Base-by-base conservation (phyloP, 805 yeast genomes). In the Kodamaea restingae region DNA sequence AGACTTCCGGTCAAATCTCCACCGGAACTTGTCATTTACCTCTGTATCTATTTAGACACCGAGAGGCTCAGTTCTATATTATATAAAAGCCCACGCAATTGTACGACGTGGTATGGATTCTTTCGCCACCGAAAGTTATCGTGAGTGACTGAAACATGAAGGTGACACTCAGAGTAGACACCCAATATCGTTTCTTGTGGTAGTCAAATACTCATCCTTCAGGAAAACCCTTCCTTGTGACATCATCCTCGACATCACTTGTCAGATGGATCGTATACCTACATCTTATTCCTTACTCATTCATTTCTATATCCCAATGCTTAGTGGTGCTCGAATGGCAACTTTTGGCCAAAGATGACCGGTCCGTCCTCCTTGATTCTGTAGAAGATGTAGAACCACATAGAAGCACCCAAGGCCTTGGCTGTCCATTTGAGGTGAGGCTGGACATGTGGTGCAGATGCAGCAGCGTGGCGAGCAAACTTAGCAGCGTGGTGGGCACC, bases 321-420 rank as follows among this genome's bases (percentile, higher is more conserved):
- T 32, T 52, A 62, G 44, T 63, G 67, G 45, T 60, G 60, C 51
- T 64, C 68, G 41, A 63, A 63, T 30, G 70, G 69, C 47, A 60
- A 56, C 46, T 62, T 62, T 39, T 55, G 55, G 21, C 67, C 83
- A 46, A 72, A 65, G 76, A 80, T 76, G 26, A 76, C 78, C 53
- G 75, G 70, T 49, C 80, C 80, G 52, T 80, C 91, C 58, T 84
- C 80, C 64, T 82, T 80, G 32, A 84, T 71, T 60, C 95, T 73
- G 72, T 84, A 86, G 55, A 87, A 72, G 46, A 87, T 75, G 85
- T 91, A 87, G 63, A 85, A 87, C 85, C 93, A 84, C 86, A 84
- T 81, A 39, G 88, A 73, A 28, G 91, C 95, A 8, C 95, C 95
- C 31, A 87, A 71, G 15, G 73, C 59, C 51, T 82, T 81, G 33